Evolutionary conservation across 352 stramenopile genomes (phyloP).

Genomic region (Thraustotheca clavata): DNA sequence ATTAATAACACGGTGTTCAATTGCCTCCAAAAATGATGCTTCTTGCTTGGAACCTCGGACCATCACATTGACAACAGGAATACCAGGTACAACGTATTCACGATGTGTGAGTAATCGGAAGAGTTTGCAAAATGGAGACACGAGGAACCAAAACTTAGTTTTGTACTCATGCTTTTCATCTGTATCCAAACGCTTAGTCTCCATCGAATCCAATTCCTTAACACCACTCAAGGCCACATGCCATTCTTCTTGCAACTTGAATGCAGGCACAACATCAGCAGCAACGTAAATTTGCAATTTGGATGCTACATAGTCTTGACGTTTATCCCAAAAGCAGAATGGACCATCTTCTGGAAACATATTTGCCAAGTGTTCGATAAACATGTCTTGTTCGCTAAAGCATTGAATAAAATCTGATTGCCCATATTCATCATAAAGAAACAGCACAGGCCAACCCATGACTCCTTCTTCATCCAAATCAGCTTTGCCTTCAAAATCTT

Average conservation of each 20-base stretch:
- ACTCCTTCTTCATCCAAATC: slow-evolving; percentile 53
- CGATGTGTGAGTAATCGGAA: slow-evolving; percentile 56
- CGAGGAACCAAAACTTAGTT: slow-evolving; percentile 62
- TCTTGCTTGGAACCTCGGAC: slow-evolving; percentile 47
- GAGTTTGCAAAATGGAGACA: slow-evolving; percentile 75
- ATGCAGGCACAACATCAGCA: slow-evolving; percentile 61
- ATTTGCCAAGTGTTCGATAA: slow-evolving; percentile 82
- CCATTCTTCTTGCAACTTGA: slow-evolving; percentile 54
- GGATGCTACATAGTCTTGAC: slow-evolving; percentile 64
- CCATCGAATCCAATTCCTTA: slow-evolving; percentile 55
- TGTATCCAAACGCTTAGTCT: slow-evolving; percentile 44
- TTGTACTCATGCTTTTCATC: slow-evolving; percentile 67
- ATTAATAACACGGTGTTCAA: slow-evolving; percentile 17
- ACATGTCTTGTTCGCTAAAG: slow-evolving; percentile 66
- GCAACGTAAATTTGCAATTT: slow-evolving; percentile 66
- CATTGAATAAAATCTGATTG: slow-evolving; percentile 78
- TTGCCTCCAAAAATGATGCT: slow-evolving; percentile 3
- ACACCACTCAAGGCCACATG: slow-evolving; percentile 68
- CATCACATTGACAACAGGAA: slow-evolving; percentile 79
- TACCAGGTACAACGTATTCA: slow-evolving; percentile 74
- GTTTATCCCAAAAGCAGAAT: slow-evolving; percentile 69
- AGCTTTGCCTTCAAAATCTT: slow-evolving; percentile 75
- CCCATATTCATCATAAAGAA: slow-evolving; percentile 79
- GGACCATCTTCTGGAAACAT: slow-evolving; percentile 84
- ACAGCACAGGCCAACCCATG: slow-evolving; percentile 77